Evolutionary conservation across 495 filamentous ascomycete genomes (phyloP), one percentile per base, ranked within the genome.

Genomic region (Penicillium goetzii): DNA sequence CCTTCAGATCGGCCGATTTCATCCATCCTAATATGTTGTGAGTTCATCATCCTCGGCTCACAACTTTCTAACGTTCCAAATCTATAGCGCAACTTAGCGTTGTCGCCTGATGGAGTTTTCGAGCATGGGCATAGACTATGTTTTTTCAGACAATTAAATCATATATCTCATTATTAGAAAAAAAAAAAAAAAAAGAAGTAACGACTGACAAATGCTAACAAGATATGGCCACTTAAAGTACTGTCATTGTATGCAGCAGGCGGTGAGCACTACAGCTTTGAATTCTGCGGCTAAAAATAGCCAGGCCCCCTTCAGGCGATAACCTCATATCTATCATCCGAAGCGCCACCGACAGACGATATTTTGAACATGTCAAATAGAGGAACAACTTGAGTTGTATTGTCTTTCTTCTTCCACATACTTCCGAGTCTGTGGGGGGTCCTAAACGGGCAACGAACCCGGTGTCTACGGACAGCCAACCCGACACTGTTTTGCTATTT

Each of bases 401-500:
- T n/a, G 4, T 17, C 6, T 17, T 3, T 40, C 6, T 15, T 21
- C 7, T 41, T 23, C 28, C 26, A 49, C 4, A 49, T 26, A 38
- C n/a, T 28, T 33, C 33, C 25, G 38, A 38, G 30, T 32, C 40
- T 49, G 2, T 47, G 60, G 45, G 59, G 49, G 60, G 56, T 19
- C 57, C 53, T 34, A 34, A 34, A 30, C 28, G 19, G 14, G 25
- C 38, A 53, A 56, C 45, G 6, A 43, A 52, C 30, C 38, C 56
- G 30, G 50, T 53, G 59, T 36, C 32, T 47, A 38, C 49, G 53
- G 28, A 49, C 26, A 51, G 11, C 12, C 14, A 25, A 14, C 28
- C 53, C 30, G 36, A 52, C 56, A 40, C 6, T 63, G 41, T 65
- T 66, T 61, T 25, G 58, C 54, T 54, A 43, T 47, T 60, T 63